Base-by-base conservation (phyloP, 2,329 filamentous ascomycete species). In the Trichoderma lentiforme region DNA sequence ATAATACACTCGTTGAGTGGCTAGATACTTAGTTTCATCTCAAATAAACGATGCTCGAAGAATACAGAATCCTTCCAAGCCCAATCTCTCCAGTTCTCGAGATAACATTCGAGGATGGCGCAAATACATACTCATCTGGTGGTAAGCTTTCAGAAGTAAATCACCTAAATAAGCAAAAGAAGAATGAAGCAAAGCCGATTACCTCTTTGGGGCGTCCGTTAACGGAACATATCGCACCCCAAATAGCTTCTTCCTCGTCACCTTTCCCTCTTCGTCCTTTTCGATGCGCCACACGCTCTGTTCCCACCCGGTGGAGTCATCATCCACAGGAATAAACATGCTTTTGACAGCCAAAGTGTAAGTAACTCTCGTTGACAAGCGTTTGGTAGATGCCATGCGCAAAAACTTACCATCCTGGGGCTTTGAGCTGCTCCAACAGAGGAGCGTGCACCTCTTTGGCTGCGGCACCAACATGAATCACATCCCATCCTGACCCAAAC, bases 401-500 rank as follows among this genome's bases (percentile, higher is more conserved):
- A 64, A 57, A 21, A 21, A 77, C 83, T 77, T 73, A 87, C 83
- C 90, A 86, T 0, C 96, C 96, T 0, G 95, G 95, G 3, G 87
- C 83, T 74, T 89, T 90, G 75, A 99, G 83, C 83, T 98, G 96
- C 34, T 90, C 87, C 60, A 97, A 82, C 75, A 98, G 82, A 72
- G 88, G 87, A 21, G 87, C 79, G 79, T 97, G 95, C 70, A 97
- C 82, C 78, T 90, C 87, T 28, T 83, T 87, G 0, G 95, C 95
- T 8, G 94, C 93, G 0, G 96, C 96, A 0, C 96, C 96, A 3
- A 98, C 96, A 79, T 98, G 96, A 73, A 99, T 98, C 3, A 93
- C 95, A 85, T 98, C 94, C 86, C 95, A 99, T 0, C 90, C 86
- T 34, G 81, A 82, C 73, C 83, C 85, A 14, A 84, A 82, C 70